These are phyloP conservation scores for Cystobasidiopsis lactophilus DNA, from an alignment of 768 basidiomycete species.

Conservation along the genomic window DNA sequence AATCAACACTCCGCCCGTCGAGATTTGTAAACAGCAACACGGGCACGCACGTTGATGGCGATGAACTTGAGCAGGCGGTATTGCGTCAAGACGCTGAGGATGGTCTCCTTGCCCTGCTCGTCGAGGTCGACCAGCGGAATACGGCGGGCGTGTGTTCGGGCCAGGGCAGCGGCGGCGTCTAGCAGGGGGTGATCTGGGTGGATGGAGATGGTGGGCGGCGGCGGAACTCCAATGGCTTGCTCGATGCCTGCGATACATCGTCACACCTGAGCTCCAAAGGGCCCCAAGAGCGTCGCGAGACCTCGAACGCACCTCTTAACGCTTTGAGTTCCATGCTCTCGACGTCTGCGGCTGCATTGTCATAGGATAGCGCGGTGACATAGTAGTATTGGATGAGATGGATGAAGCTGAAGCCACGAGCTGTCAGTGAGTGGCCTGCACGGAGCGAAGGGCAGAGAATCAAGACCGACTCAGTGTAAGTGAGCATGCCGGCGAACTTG, in stretches of 20 bases:
- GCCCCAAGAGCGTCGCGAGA: background rate
- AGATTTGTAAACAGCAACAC: no score
- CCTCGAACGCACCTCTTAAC: conserved; percentile 44
- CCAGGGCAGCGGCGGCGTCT: conserved; percentile 70
- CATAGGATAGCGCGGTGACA: conserved; percentile 54
- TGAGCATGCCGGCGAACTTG: conserved; percentile 92
- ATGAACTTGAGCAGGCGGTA: conserved; percentile 97
- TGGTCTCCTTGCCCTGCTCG: conserved; percentile 79
- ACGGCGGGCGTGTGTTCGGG: conserved; percentile 84
- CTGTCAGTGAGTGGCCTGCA: no score
- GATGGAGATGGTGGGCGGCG: conserved; percentile 70
- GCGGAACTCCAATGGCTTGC: conserved; percentile 67
- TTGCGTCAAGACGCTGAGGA: conserved; percentile 87
- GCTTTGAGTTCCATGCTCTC: conserved; percentile 76
- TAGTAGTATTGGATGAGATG: conserved; percentile 99
- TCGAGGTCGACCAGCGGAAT: conserved; percentile 84
- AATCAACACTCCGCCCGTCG: background rate
- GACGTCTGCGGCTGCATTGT: conserved; percentile 68
- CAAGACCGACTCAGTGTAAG: conserved; percentile 47
- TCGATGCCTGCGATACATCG: conserved; percentile 53
- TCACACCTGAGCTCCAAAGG: background rate
- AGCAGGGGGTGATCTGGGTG: conserved; percentile 71
- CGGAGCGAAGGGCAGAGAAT: background rate
- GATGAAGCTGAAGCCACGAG: conserved; percentile 43
- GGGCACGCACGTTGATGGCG: conserved; percentile 59